Evolutionary conservation across 148 eudicot genomes (phyloP).

Genomic region (Nepenthes mirabilis): DNA sequence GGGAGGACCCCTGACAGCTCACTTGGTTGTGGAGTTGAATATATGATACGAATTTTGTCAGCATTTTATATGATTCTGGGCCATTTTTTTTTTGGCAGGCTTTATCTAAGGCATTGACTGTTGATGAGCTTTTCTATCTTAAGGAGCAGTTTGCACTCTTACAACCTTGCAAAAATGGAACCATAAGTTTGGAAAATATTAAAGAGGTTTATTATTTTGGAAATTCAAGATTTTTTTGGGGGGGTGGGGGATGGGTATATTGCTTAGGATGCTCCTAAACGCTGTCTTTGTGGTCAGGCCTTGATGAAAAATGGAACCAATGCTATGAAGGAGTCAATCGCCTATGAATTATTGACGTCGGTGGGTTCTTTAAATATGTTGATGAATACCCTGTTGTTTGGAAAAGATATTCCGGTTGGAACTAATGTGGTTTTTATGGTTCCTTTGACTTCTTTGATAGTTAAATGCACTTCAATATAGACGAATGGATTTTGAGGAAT

Average conservation of each 20-base stretch:
- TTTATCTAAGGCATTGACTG: conserved; percentile 76
- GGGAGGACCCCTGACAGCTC: too few relatives aligned
- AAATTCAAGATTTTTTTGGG: background rate
- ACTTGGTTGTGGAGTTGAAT: background rate
- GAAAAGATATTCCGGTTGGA: background rate
- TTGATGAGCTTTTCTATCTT: conserved; percentile 59
- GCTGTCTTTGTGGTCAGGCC: conserved; percentile 43
- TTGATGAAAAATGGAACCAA: conserved; percentile 75
- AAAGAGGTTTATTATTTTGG: conserved; percentile 44
- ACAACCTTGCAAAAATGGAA: conserved; percentile 74
- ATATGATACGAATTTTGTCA: background rate
- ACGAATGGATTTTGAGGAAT: conserved; percentile 85
- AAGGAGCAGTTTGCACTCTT: conserved; percentile 74
- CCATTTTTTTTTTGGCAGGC: conserved; percentile 37
- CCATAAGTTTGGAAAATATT: conserved; percentile 75
- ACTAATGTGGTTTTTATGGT: background rate
- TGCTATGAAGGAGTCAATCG: conserved; percentile 89
- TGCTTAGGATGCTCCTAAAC: background rate
- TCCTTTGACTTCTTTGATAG: conserved; percentile 19
- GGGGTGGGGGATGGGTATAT: background rate
- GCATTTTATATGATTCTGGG: background rate
- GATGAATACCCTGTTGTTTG: background rate
- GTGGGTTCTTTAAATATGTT: conserved; percentile 20
- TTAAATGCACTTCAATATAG: conserved; percentile 60
- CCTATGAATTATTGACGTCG: conserved; percentile 71